These are phyloP conservation scores for Colletotrichum neosansevieriae DNA, from an alignment of 2,329 filamentous ascomycete genomes.

Conservation along the genomic window DNA sequence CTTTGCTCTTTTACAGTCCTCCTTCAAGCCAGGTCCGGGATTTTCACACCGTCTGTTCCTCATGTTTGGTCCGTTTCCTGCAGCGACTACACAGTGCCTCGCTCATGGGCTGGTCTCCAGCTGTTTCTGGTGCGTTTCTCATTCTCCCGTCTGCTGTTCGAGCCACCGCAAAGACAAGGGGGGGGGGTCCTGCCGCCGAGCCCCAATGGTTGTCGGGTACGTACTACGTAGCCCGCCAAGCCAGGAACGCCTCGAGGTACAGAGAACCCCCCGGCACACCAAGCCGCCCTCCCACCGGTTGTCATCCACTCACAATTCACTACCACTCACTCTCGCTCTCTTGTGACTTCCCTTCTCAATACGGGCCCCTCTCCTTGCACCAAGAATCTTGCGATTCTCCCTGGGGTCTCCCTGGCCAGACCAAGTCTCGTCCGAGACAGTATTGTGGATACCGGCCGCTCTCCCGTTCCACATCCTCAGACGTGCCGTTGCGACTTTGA, in stretches of 20 bases:
- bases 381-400: conserved; percentile 32
- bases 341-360: conserved; percentile 29
- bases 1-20: conserved; percentile 25
- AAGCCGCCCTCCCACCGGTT: conserved; percentile 1
- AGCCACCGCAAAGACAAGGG: conserved; percentile 15
- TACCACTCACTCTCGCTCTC: conserved; percentile 2
- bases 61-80: background rate
- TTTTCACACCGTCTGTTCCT: conserved; percentile 14
- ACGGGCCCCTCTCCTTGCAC: conserved; percentile 21
- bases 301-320: background rate
- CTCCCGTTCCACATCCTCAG: conserved; percentile 33
- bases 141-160: conserved; percentile 36
- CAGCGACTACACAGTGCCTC: conserved; percentile 23
- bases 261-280: background rate
- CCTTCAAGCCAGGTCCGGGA: background rate
- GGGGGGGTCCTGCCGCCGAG: conserved; percentile 24
- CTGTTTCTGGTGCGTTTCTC: conserved; percentile 41
- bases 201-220: conserved; percentile 2
- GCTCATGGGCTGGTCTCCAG: conserved; percentile 21
- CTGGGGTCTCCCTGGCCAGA: conserved; percentile 35
- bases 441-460: conserved; percentile 30
- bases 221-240: conserved; percentile 8
- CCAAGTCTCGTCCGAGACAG: conserved; percentile 39
- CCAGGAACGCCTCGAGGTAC: background rate
- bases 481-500: conserved; percentile 19